Evolutionary conservation across 345 rosid species (phyloP).

Genomic region (Sonneratia caseolaris): DNA sequence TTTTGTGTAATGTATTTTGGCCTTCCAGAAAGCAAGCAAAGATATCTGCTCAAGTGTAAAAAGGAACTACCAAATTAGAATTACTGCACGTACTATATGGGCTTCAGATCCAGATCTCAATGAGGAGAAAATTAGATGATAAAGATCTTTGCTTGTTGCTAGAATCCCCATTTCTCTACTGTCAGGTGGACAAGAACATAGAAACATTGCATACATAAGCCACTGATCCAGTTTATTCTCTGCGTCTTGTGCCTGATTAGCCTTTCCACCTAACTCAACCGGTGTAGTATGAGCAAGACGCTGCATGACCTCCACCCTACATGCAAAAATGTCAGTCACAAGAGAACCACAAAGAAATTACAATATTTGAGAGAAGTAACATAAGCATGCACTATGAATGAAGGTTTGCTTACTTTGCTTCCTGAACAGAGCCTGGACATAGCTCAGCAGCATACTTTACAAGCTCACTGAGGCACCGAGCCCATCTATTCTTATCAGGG

Average conservation of each 20-base stretch:
- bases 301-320: slow-evolving; percentile 68
- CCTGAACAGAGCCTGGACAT: slow-evolving; percentile 90
- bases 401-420: slow-evolving; percentile 63
- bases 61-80: background rate
- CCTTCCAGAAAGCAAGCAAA: background rate
- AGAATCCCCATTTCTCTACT: slow-evolving; percentile 67
- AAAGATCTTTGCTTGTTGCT: slow-evolving; percentile 72
- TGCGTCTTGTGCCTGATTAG: slow-evolving; percentile 75
- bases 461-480: slow-evolving; percentile 90
- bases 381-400: background rate
- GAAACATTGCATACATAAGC: slow-evolving; percentile 94
- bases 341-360: background rate
- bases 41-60: background rate
- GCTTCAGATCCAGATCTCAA: slow-evolving; percentile 85
- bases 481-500: slow-evolving; percentile 98
- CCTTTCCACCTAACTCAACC: slow-evolving; percentile 86
- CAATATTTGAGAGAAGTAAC: background rate
- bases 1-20: background rate
- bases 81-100: slow-evolving; percentile 51
- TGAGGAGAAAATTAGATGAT: slow-evolving; percentile 81
- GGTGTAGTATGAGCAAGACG: slow-evolving; percentile 92
- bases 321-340: slow-evolving; percentile 1
- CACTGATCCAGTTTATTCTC: slow-evolving; percentile 96
- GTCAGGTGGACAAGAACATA: slow-evolving; percentile 95
- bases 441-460: slow-evolving; percentile 91